A percentile compares a stretch with the other conserved stretches of the same genome.
phyloP scores from a whole-genome alignment of 768 basidiomycete genomes.

The Psilocybe cubensis region DNA sequence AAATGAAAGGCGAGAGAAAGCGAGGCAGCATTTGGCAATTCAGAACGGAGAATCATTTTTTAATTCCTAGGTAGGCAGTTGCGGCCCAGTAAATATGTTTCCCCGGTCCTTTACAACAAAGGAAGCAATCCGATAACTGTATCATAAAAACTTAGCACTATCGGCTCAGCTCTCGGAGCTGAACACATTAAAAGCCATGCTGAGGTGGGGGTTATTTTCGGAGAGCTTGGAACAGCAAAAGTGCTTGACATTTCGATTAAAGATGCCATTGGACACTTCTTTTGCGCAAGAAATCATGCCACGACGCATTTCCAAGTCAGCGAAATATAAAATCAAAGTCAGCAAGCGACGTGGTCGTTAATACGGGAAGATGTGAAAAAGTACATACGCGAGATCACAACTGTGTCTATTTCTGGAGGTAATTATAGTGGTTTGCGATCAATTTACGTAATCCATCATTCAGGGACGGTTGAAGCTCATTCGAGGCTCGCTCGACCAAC shows the following conservation, averaged over 20 bases:
- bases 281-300: no score
- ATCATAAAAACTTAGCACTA: neutral
- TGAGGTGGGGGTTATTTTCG: neutral
- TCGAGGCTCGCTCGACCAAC: no score
- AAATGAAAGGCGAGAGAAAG: neutral
- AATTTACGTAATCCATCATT: neutral
- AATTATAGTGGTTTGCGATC: neutral
- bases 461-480: neutral
- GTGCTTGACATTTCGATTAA: neutral
- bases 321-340: neutral
- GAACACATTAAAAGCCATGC: neutral
- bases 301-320: neutral
- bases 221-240: neutral
- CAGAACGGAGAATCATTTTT: neutral
- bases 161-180: neutral
- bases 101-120: neutral
- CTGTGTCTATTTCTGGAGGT: neutral
- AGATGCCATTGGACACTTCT: no score
- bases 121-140: neutral
- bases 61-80: neutral
- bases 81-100: neutral
- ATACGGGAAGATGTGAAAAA: neutral
- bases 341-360: neutral
- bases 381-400: neutral
- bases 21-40: neutral